Base-by-base conservation (phyloP, 208 protist species). In the Naegleria lovaniensis region DNA sequence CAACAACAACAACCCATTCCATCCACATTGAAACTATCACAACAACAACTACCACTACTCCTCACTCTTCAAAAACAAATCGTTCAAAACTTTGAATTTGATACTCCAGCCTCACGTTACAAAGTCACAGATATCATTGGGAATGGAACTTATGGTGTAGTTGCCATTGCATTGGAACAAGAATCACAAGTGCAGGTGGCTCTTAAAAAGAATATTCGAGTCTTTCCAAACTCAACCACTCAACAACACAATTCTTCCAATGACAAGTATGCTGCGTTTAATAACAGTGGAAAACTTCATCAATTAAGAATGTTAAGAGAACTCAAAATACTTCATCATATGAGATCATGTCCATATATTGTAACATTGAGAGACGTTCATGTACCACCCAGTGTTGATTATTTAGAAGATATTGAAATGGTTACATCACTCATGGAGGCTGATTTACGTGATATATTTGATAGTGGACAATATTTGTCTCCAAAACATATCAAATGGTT, bases 131-230 rank as follows among this genome's bases (percentile, higher is more conserved):
- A 94, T 9, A 94, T 96, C 1, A 94, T 96, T 15, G 96, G 96
- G 5, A 93, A 96, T 91, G 96, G 96, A 36, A 95, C 96, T 16
- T 98, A 98, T 90, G 96, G 96, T 51, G 94, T 97, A 1, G 96
- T 97, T 5, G 97, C 95, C 85, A 93, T 94, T 38, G 95, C 95
- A 9, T 90, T 96, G n/a, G 96, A 98, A 92, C 93, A 95, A 91
- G 91, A 91, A 55, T 95, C 93, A 0, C 94, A 96, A 22, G 88
- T 94, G 76, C 94, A 97, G 19, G 97, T 99, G 0, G 98, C 99
- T 22, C 99, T 99, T 84, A 99, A 99, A 92, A 99, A 98, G 83
- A 97, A 99, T 75, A 93, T 90, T 48, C 95, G 97, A 88, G 95
- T 98, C 41, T 99, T 99, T 93, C 95, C 97, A 39, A 19, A 58